phyloP scores from a whole-genome alignment of 345 rosid species.

The Eucalyptus regnans region DNA sequence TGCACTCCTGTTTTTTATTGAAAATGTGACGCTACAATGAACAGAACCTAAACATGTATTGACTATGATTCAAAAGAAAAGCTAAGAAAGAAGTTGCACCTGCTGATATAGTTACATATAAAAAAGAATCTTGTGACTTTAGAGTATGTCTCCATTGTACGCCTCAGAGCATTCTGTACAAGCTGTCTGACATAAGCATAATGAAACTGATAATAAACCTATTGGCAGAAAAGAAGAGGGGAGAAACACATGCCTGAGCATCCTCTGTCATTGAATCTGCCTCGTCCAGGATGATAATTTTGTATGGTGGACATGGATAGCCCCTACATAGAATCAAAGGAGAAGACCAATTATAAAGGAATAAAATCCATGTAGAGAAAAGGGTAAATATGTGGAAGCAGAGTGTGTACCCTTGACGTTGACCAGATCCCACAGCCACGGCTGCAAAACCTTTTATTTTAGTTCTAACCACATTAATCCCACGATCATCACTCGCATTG shows the following conservation, averaged over 20 bases:
- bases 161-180: constrained; percentile 79
- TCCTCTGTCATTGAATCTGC: constrained; percentile 99
- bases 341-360: neutral
- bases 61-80: neutral
- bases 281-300: constrained; percentile 88
- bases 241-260: constrained; percentile 58
- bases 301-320: constrained; percentile 87
- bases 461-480: constrained; percentile 90
- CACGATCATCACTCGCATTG: constrained; percentile 99
- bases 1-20: neutral
- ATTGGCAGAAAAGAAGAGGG: neutral
- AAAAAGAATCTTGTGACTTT: constrained; percentile 94
- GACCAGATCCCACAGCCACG: constrained; percentile 74
- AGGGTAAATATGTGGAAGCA: neutral
- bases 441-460: constrained; percentile 96
- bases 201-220: neutral
- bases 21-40: neutral
- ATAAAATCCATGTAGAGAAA: neutral
- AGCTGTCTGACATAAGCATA: neutral
- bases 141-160: constrained; percentile 95
- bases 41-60: neutral
- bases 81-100: constrained; percentile 24
- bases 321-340: constrained; percentile 24
- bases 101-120: constrained; percentile 94
- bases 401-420: constrained; percentile 48